A percentile compares a stretch with the other conserved stretches of the same genome.
These are phyloP conservation scores for Eimeria necatrix DNA, from an alignment of 169 alveolate genomes.

Conservation along the genomic window DNA sequence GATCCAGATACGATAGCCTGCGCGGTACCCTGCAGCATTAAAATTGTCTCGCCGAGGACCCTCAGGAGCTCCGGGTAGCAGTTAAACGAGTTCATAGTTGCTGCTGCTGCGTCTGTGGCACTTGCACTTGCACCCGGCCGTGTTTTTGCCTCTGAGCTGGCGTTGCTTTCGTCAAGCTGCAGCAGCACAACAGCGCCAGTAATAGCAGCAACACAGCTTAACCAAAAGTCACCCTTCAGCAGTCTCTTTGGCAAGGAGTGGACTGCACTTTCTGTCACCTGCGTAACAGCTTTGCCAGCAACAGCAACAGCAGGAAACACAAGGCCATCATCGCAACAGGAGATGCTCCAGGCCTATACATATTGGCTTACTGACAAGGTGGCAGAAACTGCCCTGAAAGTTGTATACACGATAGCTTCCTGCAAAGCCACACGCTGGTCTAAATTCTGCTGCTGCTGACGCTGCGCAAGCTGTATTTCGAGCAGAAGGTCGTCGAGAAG, in stretches of 20 bases:
- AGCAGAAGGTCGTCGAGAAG: conserved; percentile 2
- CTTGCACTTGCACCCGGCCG: neutral
- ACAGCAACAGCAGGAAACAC: neutral
- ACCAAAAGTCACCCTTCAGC: too few species aligned
- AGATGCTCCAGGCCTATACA: neutral
- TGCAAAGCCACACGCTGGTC: conserved; percentile 10
- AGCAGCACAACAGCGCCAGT: conserved; percentile 37
- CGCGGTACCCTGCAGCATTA: conserved; percentile 31
- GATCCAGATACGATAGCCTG: neutral
- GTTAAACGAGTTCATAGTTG: neutral
- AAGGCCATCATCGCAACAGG: neutral
- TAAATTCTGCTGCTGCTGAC: neutral
- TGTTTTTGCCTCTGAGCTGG: neutral
- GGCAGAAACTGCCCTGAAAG: neutral
- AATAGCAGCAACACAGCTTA: neutral
- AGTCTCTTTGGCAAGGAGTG: too few species aligned
- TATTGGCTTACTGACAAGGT: neutral
- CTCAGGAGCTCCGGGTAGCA: conserved; percentile 31
- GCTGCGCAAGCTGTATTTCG: neutral
- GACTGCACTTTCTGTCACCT: neutral
- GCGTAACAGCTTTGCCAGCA: neutral
- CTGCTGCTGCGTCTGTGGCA: conserved; percentile 49
- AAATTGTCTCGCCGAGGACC: conserved; percentile 13
- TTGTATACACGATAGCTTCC: neutral
- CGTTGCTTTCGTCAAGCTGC: neutral